phyloP scores from a whole-genome alignment of 305 asterid genomes.

The Stenogyne calaminthoides region DNA sequence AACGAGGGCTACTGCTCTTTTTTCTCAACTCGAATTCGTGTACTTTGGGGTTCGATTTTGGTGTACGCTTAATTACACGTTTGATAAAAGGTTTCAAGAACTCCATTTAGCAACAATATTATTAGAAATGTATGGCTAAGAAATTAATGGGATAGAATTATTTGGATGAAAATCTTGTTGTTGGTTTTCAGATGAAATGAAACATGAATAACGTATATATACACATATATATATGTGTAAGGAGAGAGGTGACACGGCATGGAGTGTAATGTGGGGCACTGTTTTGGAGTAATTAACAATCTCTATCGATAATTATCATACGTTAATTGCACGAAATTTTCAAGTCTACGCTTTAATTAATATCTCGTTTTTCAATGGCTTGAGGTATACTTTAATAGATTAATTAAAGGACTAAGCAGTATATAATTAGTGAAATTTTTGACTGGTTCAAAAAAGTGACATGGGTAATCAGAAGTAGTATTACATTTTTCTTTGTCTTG shows the following conservation, averaged over 20 bases:
- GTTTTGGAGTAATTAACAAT: neutral
- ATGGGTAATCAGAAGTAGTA: neutral
- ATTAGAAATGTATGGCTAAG: neutral
- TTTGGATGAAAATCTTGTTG: neutral
- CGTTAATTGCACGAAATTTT: constrained; percentile 1
- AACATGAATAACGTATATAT: neutral
- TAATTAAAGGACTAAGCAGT: neutral
- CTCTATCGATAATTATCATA: neutral
- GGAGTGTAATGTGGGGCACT: constrained; percentile 16
- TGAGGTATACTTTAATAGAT: neutral
- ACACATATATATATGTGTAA: neutral
- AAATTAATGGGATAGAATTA: neutral
- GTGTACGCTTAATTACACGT: neutral
- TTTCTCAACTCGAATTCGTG: constrained; percentile 13
- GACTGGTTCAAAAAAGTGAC: constrained; percentile 2
- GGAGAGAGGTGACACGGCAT: neutral
- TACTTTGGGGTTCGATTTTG: constrained; percentile 13
- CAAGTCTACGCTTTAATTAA: neutral
- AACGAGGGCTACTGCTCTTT: neutral
- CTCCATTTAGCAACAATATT: neutral
- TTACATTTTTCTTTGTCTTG: neutral
- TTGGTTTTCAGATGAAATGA: neutral
- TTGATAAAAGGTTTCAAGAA: constrained; percentile 6
- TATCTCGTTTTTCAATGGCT: neutral
- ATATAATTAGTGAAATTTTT: neutral